phyloP scores from a whole-genome alignment of 2,329 filamentous ascomycete species.

The Penicillium sp. region DNA sequence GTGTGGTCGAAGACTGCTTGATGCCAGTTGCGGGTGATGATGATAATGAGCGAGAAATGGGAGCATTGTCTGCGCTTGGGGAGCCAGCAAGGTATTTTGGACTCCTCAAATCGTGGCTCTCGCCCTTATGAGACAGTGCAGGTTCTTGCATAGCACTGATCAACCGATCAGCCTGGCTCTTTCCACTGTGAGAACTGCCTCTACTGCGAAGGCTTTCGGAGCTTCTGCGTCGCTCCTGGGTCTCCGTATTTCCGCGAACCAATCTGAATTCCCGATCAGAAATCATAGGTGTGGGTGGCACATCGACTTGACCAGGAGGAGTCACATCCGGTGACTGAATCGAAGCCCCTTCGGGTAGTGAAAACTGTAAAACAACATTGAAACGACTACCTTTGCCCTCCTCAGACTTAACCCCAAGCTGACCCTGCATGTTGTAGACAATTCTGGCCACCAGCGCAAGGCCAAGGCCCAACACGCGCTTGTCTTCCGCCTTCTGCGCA shows the following conservation, averaged over 20 bases:
- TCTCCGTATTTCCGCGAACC: constrained; percentile 26
- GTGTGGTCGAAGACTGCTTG: constrained; percentile 1
- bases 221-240: constrained; percentile 19
- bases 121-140: constrained; percentile 18
- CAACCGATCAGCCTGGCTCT: constrained; percentile 40
- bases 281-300: constrained; percentile 29
- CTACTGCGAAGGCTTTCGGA: constrained; percentile 30
- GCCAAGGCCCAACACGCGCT: constrained; percentile 66
- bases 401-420: constrained; percentile 77
- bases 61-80: neutral
- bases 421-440: constrained; percentile 85
- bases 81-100: constrained; percentile 9
- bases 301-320: neutral
- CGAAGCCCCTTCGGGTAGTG: constrained; percentile 47
- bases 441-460: constrained; percentile 84
- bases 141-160: constrained; percentile 43
- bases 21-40: constrained; percentile 5
- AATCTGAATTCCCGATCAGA: constrained; percentile 39
- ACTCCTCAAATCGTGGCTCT: constrained; percentile 8
- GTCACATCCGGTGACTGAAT: neutral
- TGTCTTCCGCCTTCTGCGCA: constrained; percentile 10
- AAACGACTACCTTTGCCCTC: constrained; percentile 78
- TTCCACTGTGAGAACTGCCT: constrained; percentile 33
- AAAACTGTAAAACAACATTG: constrained; percentile 72
- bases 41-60: neutral